Percentiles rank a stretch among this genome's conserved stretches.
Evolutionary conservation across 805 yeast genomes (phyloP).

Genomic region (Kluyveromyces aestuarii): DNA sequence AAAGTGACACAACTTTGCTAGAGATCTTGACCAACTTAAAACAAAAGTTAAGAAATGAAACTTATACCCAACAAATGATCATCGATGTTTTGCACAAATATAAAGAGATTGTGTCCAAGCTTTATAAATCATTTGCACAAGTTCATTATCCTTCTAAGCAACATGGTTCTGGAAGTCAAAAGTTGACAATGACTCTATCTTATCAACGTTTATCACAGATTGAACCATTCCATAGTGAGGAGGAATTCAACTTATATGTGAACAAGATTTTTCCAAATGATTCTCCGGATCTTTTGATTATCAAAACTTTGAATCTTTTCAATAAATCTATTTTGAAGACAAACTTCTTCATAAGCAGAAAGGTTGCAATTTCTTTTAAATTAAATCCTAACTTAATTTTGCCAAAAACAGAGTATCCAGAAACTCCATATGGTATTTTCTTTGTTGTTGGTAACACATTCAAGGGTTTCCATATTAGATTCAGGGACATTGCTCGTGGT

Average conservation of each 20-base stretch:
- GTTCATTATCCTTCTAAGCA: constrained; percentile 62
- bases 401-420: constrained; percentile 83
- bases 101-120: constrained; percentile 62
- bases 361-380: constrained; percentile 91
- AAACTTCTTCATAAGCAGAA: constrained; percentile 86
- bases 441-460: constrained; percentile 93
- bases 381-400: constrained; percentile 71
- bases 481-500: constrained; percentile 96
- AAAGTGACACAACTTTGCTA: constrained; percentile 44
- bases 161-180: constrained; percentile 19
- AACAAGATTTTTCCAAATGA: constrained; percentile 63
- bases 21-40: constrained; percentile 75
- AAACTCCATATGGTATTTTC: constrained; percentile 89
- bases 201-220: constrained; percentile 78
- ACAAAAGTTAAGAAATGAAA: constrained; percentile 85
- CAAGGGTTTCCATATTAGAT: constrained; percentile 94
- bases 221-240: constrained; percentile 63
- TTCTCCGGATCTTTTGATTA: constrained; percentile 67
- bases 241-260: constrained; percentile 62
- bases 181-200: constrained; percentile 52
- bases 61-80: constrained; percentile 81
- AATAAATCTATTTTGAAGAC: constrained; percentile 86
- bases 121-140: constrained; percentile 88
- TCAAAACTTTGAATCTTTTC: constrained; percentile 74
- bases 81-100: constrained; percentile 65